Evolutionary conservation across 1,139 yeast genomes (phyloP).

Genomic region (Kodamaea anthophila): DNA sequence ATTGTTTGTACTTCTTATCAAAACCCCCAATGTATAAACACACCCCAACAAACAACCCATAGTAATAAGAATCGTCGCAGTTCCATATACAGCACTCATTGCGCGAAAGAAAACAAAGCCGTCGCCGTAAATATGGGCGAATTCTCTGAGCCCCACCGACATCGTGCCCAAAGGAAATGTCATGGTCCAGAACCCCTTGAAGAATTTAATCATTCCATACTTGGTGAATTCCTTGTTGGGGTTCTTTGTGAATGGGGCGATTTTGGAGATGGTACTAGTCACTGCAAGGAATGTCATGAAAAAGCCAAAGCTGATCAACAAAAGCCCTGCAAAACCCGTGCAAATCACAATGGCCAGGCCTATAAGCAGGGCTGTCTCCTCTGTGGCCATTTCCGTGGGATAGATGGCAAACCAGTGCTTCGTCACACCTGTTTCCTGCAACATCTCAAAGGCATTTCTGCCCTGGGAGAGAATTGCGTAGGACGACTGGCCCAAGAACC

Average conservation of each 20-base stretch:
- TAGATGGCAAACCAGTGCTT: conserved; percentile 5
- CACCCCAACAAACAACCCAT: conserved; percentile 26
- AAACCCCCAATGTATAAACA: too few relatives aligned
- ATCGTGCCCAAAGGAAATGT: conserved; percentile 89
- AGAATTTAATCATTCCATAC: conserved; percentile 36
- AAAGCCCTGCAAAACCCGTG: conserved; percentile 15
- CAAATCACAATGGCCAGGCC: conserved; percentile 16
- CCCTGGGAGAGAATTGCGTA: conserved; percentile 61
- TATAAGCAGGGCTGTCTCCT: conserved; percentile 6
- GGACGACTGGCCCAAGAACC: conserved; percentile 73
- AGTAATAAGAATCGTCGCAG: conserved; percentile 32
- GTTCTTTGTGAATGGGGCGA: conserved; percentile 16
- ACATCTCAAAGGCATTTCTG: conserved; percentile 22
- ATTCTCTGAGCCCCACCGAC: conserved; percentile 51
- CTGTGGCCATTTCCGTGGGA: conserved; percentile 4
- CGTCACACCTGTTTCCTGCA: conserved; percentile 7
- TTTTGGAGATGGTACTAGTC: conserved; percentile 15
- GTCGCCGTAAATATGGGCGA: conserved; percentile 37
- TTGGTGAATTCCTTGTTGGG: conserved; percentile 10
- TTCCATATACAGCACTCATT: conserved; percentile 56
- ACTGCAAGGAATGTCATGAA: conserved; percentile 17
- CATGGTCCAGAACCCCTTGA: conserved; percentile 77
- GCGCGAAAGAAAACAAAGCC: conserved; percentile 50
- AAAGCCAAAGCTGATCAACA: conserved; percentile 18
- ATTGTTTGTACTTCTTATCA: too few relatives aligned